phyloP scores from a whole-genome alignment of 192 early-diverging fungal species.

The Allomyces arbusculus region DNA sequence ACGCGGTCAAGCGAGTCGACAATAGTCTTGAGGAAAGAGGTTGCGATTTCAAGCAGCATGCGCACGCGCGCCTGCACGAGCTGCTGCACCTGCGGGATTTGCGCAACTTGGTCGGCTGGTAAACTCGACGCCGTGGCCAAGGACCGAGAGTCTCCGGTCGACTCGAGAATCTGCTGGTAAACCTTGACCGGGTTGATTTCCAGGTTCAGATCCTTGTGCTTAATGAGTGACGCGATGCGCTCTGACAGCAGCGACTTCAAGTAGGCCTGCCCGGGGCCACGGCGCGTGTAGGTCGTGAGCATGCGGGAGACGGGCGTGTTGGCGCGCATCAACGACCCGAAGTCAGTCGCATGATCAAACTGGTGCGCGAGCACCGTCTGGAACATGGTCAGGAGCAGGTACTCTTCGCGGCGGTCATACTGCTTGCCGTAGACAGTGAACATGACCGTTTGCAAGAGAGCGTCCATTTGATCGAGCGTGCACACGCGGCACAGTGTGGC shows the following conservation, averaged over 20 bases:
- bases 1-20: constrained; percentile 59
- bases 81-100: constrained; percentile 60
- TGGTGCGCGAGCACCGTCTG: constrained; percentile 81
- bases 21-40: constrained; percentile 69
- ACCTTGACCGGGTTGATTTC: constrained; percentile 90
- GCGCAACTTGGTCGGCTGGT: constrained; percentile 58
- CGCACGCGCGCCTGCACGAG: constrained; percentile 61
- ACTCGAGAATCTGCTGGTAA: constrained; percentile 22
- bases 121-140: constrained; percentile 19
- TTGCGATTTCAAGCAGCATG: constrained; percentile 70
- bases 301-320: constrained; percentile 94
- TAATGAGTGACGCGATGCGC: constrained; percentile 58
- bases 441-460: constrained; percentile 87
- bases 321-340: constrained; percentile 67
- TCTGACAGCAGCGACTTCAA: constrained; percentile 54
- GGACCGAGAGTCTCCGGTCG: constrained; percentile 10
- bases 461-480: constrained; percentile 75
- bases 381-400: constrained; percentile 85
- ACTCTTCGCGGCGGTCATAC: constrained; percentile 89
- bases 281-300: constrained; percentile 92
- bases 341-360: constrained; percentile 79
- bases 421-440: constrained; percentile 92
- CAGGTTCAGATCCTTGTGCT: constrained; percentile 61
- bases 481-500: constrained; percentile 66
- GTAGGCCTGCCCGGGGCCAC: constrained; percentile 83